phyloP scores from a whole-genome alignment of 257 asterid genomes.

The Ilex aquifolium region DNA sequence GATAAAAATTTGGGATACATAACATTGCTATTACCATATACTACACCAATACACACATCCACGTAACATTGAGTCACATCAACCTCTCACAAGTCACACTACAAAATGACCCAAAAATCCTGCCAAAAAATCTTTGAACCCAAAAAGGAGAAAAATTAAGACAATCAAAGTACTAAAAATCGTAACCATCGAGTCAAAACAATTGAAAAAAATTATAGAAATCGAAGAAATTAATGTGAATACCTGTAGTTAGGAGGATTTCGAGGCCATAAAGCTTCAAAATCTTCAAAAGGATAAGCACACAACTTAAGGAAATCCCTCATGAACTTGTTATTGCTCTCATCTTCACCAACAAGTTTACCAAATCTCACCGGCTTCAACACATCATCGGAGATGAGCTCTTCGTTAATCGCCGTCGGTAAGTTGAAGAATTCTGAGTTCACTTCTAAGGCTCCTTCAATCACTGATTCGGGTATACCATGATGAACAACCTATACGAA shows the following conservation, averaged over 20 bases:
- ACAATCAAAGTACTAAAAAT: too few species aligned
- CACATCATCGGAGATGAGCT: constrained; percentile 23
- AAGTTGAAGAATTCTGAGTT: constrained; percentile 24
- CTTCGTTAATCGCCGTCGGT: constrained; percentile 16
- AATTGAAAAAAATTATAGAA: too few species aligned
- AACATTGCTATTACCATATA: too few species aligned
- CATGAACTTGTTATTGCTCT: background rate
- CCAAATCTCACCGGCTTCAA: constrained; percentile 20
- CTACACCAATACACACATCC: too few species aligned
- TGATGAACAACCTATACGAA: constrained; percentile 23
- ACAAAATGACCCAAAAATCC: too few species aligned
- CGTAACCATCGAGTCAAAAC: too few species aligned
- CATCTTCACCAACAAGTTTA: constrained; percentile 4
- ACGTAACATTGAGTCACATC: too few species aligned
- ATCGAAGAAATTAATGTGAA: background rate
- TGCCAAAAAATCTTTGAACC: too few species aligned
- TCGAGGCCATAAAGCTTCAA: constrained; percentile 22
- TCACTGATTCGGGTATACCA: constrained; percentile 24
- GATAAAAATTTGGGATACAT: too few species aligned
- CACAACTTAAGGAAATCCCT: constrained; percentile 32
- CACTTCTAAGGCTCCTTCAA: constrained; percentile 29
- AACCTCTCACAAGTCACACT: too few species aligned
- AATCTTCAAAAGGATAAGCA: constrained; percentile 26
- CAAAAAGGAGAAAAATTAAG: too few species aligned
- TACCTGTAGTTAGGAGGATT: constrained; percentile 29